A percentile compares a stretch with the other conserved stretches of the same genome.
These are phyloP conservation scores for Erysimum pusillum DNA, from an alignment of 441 rosid genomes.

Conservation along the genomic window DNA sequence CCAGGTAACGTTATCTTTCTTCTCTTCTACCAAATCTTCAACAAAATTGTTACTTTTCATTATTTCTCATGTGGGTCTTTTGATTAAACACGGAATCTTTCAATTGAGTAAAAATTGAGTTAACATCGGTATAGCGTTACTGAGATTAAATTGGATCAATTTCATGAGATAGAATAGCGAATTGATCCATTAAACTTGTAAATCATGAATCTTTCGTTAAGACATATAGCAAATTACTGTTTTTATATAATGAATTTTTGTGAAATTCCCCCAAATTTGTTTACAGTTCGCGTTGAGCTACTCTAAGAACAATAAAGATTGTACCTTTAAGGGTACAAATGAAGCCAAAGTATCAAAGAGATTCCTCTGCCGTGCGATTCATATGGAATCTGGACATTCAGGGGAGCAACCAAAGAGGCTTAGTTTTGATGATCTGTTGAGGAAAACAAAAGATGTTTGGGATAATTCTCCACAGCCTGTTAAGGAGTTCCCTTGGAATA, in stretches of 20 bases:
- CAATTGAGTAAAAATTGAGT: neutral
- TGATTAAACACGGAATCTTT: neutral
- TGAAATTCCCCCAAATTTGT: neutral
- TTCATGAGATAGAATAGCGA: slow-evolving; percentile 1
- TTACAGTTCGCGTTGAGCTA: slow-evolving; percentile 37
- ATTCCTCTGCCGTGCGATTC: slow-evolving; percentile 57
- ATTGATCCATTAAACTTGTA: neutral
- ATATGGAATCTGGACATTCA: slow-evolving; percentile 70
- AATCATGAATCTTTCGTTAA: slow-evolving; percentile 5
- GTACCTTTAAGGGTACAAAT: slow-evolving; percentile 39
- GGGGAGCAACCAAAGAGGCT: slow-evolving; percentile 71
- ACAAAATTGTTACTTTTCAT: slow-evolving; percentile 4
- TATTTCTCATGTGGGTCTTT: neutral
- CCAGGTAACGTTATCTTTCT: slow-evolving; percentile 32
- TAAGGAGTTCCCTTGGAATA: slow-evolving; percentile 85
- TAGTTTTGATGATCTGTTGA: slow-evolving; percentile 55
- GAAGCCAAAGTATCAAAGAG: slow-evolving; percentile 46
- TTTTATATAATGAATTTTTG: neutral
- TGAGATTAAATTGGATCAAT: neutral
- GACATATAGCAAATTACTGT: neutral
- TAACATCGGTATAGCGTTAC: no score
- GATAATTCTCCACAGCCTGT: slow-evolving; percentile 72
- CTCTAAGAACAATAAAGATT: slow-evolving; percentile 36
- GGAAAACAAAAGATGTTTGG: slow-evolving; percentile 68
- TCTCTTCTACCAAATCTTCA: slow-evolving; percentile 19